A percentile compares a stretch with the other conserved stretches of the same genome.
Conservation (phyloP, 2,329 filamentous ascomycete genomes). For the Colletotrichum cordylinicola region DNA sequence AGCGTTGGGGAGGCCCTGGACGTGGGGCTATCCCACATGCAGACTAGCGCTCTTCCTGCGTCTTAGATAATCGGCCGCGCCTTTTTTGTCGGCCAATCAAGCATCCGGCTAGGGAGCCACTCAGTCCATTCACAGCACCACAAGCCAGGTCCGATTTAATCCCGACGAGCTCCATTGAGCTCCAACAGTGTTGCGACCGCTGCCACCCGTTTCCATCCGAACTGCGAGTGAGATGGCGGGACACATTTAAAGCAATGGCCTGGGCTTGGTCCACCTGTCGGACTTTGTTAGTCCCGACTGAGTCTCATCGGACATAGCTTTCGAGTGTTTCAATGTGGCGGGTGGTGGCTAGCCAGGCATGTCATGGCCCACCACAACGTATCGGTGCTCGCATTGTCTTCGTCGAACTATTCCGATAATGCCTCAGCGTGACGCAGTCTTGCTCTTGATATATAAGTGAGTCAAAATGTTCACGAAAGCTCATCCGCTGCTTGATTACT, state of each 20-base stretch:
- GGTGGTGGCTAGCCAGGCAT: background rate
- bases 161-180: conserved; percentile 5
- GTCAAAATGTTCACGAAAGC: background rate
- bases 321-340: background rate
- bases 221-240: background rate
- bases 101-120: background rate
- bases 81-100: background rate
- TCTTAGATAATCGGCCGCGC: conserved; percentile 11
- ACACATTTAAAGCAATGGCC: background rate
- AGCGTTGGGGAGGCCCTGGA: conserved; percentile 23
- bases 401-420: background rate
- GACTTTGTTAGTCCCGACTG: background rate
- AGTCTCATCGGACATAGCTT: background rate
- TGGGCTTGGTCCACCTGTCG: background rate
- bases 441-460: background rate
- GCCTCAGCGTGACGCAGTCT: background rate
- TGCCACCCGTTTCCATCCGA: conserved; percentile 20
- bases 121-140: background rate
- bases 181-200: background rate
- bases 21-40: background rate
- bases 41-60: background rate
- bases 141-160: background rate
- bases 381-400: background rate
- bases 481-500: background rate
- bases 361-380: background rate